Conservation (phyloP, 768 basidiomycete genomes). For the Agaricus bisporus region DNA sequence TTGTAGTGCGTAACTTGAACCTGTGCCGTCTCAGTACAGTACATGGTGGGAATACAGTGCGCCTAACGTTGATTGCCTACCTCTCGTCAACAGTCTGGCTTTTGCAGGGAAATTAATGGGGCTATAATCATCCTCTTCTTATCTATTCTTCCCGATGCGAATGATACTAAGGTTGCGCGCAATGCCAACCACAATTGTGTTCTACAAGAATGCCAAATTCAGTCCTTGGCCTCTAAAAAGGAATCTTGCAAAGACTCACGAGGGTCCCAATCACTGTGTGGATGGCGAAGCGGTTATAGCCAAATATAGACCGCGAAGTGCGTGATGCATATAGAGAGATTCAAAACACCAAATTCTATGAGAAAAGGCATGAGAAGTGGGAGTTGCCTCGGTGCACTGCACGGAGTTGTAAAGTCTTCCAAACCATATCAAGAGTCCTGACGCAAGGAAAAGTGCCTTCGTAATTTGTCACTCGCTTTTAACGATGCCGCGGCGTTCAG, state of each 20-base stretch:
- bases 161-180: conserved; percentile 4
- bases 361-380: conserved; percentile 1
- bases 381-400: neutral
- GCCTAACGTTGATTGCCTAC: too few relatives aligned
- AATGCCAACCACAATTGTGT: neutral
- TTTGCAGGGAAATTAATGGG: too few relatives aligned
- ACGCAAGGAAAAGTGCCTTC: too few relatives aligned
- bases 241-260: neutral
- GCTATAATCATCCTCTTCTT: neutral
- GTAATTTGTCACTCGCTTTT: neutral
- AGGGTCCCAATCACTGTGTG: neutral
- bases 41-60: too few relatives aligned
- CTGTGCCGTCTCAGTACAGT: too few relatives aligned
- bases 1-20: too few relatives aligned
- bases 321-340: neutral
- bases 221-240: too few relatives aligned
- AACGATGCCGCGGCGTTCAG: conserved; percentile 2
- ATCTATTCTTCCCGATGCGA: neutral
- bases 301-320: neutral
- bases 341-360: conserved; percentile 4
- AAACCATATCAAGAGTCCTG: neutral
- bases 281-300: neutral
- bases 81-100: too few relatives aligned
- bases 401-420: neutral
- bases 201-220: neutral